These are phyloP conservation scores for Russula olivacea DNA, from an alignment of 768 basidiomycete genomes.

Conservation along the genomic window DNA sequence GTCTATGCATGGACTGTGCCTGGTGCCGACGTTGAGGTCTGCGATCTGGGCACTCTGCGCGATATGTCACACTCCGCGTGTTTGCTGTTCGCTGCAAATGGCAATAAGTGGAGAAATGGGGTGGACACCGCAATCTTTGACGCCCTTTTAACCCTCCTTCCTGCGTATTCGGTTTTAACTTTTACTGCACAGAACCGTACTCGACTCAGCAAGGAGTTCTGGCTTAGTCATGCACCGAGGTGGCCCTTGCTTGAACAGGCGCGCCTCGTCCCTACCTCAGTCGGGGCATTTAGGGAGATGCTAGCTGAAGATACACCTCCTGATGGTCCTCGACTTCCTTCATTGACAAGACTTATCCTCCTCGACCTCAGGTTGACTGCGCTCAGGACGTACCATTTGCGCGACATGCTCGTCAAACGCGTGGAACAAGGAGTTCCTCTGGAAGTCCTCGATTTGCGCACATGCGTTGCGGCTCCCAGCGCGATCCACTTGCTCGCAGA, in stretches of 20 bases:
- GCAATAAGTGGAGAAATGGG: no score
- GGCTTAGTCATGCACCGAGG: not conserved
- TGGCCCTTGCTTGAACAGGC: not conserved
- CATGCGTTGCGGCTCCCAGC: not conserved
- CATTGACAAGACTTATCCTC: not conserved
- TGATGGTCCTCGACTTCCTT: not conserved
- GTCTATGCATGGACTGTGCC: not conserved
- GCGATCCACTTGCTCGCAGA: slow-evolving; percentile 27
- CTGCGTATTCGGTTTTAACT: not conserved
- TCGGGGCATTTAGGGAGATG: not conserved
- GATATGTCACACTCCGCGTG: no score
- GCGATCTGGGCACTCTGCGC: no score
- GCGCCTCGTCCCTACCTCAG: not conserved
- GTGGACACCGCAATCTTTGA: not conserved
- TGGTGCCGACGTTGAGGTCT: not conserved
- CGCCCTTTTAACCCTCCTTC: not conserved
- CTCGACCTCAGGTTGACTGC: not conserved
- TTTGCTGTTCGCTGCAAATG: no score
- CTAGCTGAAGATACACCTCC: not conserved
- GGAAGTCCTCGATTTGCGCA: not conserved
- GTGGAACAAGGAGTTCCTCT: not conserved
- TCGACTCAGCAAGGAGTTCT: not conserved
- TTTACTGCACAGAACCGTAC: not conserved
- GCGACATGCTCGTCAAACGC: not conserved
- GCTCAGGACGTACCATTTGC: no score